Base-by-base conservation (phyloP, 495 filamentous ascomycete species). In the Talaromyces thailandensis region DNA sequence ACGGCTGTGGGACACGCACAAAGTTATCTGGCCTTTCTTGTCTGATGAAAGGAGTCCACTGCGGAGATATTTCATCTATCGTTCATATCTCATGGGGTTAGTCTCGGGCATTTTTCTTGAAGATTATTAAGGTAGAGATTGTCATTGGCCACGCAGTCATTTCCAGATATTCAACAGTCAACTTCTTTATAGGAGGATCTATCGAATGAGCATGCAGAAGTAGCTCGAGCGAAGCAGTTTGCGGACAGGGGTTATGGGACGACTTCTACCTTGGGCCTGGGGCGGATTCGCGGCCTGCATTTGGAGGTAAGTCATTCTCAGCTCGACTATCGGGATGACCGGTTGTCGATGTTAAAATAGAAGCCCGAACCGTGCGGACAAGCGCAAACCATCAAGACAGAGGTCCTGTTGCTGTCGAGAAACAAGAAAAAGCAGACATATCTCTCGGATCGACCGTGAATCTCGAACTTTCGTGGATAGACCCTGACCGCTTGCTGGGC, bases 191-290 rank as follows among this genome's bases (percentile, higher is more conserved):
- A 28, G 25, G 31, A 31, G n/a, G 40, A 18, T 29, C 24, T n/a
- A 26, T 61, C 59, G 59, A 61, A 61, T 61, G 40, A 61, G 43
- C 23, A 51, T 28, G 59, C 43, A 61, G 59, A 61, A 61, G 43
- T 40, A 51, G 59, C 37, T 61, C 25, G 25, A 29, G 16, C 14
- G 11, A 29, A 31, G 12, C 59, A 31, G 16, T 14, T 24, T 9
- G 26, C 9, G 59, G 26, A 52, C 59, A 61, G 40, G 59, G 43
- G 40, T 50, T 24, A 26, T 60, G 25, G 31, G 32, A 25, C 24
- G 16, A 16, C 26, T 43, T 43, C 58, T 31, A 21, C 21, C 35
- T 60, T 43, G 32, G 58, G 37, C 28, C 59, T 51, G 59, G 43
- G 40, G 25, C 59, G 59, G 59, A 32, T 32, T 16, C 40, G 59